Base-by-base conservation (phyloP, 305 asterid species). In the Ilex paraguariensis region DNA sequence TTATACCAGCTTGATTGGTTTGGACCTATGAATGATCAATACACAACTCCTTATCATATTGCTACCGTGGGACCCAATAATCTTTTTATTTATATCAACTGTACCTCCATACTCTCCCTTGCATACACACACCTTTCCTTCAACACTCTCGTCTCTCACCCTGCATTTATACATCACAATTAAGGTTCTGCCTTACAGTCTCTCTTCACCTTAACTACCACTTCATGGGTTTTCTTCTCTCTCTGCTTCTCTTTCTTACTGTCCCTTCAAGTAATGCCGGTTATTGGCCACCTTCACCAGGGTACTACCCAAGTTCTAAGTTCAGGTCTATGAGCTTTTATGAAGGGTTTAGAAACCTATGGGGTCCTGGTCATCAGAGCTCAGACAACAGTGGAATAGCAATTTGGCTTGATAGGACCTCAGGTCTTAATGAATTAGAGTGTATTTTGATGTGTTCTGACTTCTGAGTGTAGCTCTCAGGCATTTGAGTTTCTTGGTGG, bases 231-330 rank as follows among this genome's bases (percentile, higher is more conserved):
- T 46, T 51, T 60, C 67, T 64, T 5, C 61, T 33, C n/a, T 31
- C 76, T 33, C 44, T 76, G 17, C 62, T 69, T 16, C 42, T 64
- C 16, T 10, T 64, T 16, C n/a, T 68, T 13, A n/a, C 70, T 56
- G 9, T 72, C 12, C 66, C 71, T 39, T 62, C 62, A 13, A 61
- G 57, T 62, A 75, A 77, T 82, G 96, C 86, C 6, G 88, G 60
- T 40, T 64, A 66, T 56, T 67, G 93, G 97, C 97, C 96, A 12
- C 96, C 96, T 15, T 66, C 84, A 13, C 98, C 98, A 5, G 98
- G 97, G 14, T 85, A 71, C 73, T 83, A 82, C 71, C 98, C 98
- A 54, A 91, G 97, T 68, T 65, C 85, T 63, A 76, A 76, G 50
- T 84, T 85, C 68, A 75, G 82, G 53, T 67, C 91, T 71, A 68